These are phyloP conservation scores for Chalaropsis ovoidea DNA, from an alignment of 2,329 filamentous ascomycete species.

Conservation along the genomic window DNA sequence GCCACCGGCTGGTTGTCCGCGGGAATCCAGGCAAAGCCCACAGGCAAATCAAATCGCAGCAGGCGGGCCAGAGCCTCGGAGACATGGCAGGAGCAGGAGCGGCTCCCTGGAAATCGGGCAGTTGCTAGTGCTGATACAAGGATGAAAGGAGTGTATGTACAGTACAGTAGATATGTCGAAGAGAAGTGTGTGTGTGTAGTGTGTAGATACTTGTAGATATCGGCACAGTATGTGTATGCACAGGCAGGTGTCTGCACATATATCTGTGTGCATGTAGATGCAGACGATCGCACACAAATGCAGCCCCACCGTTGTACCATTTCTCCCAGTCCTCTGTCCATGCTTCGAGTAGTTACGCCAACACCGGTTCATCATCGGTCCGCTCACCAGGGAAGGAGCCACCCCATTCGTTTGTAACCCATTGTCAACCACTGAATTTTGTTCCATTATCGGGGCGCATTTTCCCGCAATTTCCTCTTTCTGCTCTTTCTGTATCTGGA, in stretches of 20 bases:
- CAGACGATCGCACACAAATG: too few relatives aligned
- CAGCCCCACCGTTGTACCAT: neutral
- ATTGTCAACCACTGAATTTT: constrained; percentile 10
- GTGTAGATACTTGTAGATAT: neutral
- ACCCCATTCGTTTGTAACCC: neutral
- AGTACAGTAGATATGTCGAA: neutral
- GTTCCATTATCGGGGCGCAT: constrained; percentile 14
- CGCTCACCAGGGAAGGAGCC: neutral
- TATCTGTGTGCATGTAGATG: neutral
- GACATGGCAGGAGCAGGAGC: constrained; percentile 6
- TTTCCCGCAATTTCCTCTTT: constrained; percentile 16
- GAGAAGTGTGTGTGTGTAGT: neutral
- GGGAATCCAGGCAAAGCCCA: neutral
- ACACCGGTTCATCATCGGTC: constrained; percentile 3
- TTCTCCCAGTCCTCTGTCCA: neutral
- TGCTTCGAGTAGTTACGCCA: constrained; percentile 3
- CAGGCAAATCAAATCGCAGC: neutral
- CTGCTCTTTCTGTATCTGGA: constrained; percentile 15
- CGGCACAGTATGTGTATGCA: neutral
- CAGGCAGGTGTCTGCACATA: too few relatives aligned
- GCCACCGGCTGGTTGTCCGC: constrained; percentile 2
- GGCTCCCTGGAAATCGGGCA: neutral
- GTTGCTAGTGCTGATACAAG: constrained; percentile 7
- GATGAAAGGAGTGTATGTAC: neutral
- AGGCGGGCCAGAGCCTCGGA: constrained; percentile 1